A percentile compares a stretch with the other conserved stretches of the same genome.
phyloP scores from a whole-genome alignment of 257 asterid genomes.

The Rhazya stricta region DNA sequence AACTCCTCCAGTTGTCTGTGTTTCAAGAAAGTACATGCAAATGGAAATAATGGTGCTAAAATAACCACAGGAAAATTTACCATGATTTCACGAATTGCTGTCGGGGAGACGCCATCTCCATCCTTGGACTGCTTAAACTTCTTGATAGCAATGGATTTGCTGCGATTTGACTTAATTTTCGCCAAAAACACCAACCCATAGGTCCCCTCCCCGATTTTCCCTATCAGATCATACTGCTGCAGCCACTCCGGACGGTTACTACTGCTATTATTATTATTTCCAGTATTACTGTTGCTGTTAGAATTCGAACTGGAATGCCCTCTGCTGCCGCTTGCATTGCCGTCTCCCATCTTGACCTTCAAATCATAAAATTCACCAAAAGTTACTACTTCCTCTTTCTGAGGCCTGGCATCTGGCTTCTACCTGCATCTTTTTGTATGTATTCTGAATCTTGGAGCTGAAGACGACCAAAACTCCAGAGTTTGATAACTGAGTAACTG shows the following conservation, averaged over 20 bases:
- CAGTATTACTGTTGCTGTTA: conserved; percentile 11
- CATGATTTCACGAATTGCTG: conserved; percentile 99
- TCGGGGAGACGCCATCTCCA: conserved; percentile 97
- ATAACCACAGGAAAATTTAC: conserved; percentile 23
- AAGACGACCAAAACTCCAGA: not conserved
- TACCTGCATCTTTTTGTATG: too few relatives aligned
- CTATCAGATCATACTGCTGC: conserved; percentile 86
- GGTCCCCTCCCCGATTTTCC: conserved; percentile 95
- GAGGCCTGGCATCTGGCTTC: not conserved
- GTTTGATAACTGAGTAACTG: not conserved
- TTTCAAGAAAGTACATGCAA: not conserved
- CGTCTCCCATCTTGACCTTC: conserved; percentile 19
- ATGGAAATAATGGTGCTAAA: not conserved
- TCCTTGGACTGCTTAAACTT: conserved; percentile 98
- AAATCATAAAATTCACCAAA: not conserved
- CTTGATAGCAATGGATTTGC: conserved; percentile 87
- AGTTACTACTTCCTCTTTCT: not conserved
- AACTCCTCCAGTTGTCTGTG: not conserved
- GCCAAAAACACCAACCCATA: conserved; percentile 95
- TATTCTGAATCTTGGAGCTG: not conserved
- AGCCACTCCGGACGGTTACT: conserved; percentile 87
- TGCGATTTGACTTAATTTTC: conserved; percentile 67
- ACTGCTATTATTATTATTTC: conserved; percentile 17
- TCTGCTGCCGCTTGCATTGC: conserved; percentile 7
- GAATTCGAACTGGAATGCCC: conserved; percentile 18